Base-by-base conservation (phyloP, 805 yeast genomes). In the Candida chilensis region DNA sequence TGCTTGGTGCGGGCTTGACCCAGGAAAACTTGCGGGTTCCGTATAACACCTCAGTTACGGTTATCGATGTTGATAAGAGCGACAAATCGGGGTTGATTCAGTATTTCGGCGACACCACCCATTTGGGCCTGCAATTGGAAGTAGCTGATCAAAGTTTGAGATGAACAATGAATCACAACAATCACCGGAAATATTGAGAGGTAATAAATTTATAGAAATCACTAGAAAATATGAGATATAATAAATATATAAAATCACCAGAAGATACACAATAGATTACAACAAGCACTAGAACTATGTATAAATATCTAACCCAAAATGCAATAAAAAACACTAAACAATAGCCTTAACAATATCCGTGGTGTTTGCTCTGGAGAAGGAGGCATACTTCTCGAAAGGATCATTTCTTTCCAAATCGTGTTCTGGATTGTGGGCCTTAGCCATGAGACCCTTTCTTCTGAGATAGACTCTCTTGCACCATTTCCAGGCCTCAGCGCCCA, bases 21-120 rank as follows among this genome's bases (percentile, higher is more conserved):
- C 53, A 53, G 4, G 60, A 53, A 0, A 63, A 58, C 29, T 52
- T 73, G 41, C 55, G 54, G 38, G 78, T 78, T 22, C 92, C 90
- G 0, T 80, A 65, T 49, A 84, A 84, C 49, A 82, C 94, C 1
- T 78, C 88, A 4, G 66, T 84, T 5, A 74, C 88, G 0, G 63
- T 77, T 5, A 60, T 84, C 3, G 90, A 81, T 42, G 60, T 74
- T 16, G 50, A 65, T 24, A 67, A 60, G 32, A 41, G 40, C 5
- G 50, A 52, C 2, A 42, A 39, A 11, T 43, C 52, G 5, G 81
- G 75, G 16, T 46, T 48, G 0, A 73, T 79, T 12, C 59, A 60
- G 35, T 45, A 48, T 16, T 74, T 81, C 39, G 90, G 92, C 0
- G 74, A 74, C 40, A 79, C 88, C 0, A 57, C 55, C 27, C 94